Conservation (phyloP, 371 early-diverging fungal genomes). For the Apophysomyces trapeziformis region DNA sequence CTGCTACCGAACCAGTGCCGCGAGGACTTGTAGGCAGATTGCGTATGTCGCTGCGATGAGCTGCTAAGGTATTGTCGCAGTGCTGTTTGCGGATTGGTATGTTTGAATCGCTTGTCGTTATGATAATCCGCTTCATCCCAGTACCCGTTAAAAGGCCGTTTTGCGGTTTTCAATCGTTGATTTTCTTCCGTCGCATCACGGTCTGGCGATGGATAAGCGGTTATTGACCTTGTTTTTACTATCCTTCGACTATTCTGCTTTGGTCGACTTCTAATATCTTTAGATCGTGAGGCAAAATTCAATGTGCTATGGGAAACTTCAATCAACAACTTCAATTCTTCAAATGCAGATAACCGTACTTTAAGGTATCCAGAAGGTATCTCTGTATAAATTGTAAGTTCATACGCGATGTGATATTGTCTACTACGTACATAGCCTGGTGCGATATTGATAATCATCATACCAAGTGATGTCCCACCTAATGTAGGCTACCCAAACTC, state of each 20-base stretch:
- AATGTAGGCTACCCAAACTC: slow-evolving; percentile 52
- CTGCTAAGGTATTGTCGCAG: not conserved
- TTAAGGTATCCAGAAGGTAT: slow-evolving; percentile 53
- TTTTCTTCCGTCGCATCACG: not conserved
- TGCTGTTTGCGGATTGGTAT: not conserved
- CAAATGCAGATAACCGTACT: slow-evolving; percentile 22
- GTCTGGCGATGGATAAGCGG: not conserved
- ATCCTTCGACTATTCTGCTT: slow-evolving; percentile 10
- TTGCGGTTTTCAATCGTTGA: not conserved
- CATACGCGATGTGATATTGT: slow-evolving; percentile 2
- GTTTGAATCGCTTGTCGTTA: not conserved
- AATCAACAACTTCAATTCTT: not conserved
- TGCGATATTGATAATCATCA: slow-evolving; percentile 70
- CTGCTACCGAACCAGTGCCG: not conserved
- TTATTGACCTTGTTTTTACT: not conserved
- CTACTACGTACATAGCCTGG: slow-evolving; percentile 49
- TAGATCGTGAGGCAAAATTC: slow-evolving; percentile 72
- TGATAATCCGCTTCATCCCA: not conserved
- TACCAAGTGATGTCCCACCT: slow-evolving; percentile 61
- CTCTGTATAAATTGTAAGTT: slow-evolving; percentile 11
- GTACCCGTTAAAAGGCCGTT: not conserved
- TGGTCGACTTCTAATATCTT: slow-evolving; percentile 61
- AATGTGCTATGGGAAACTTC: slow-evolving; percentile 49
- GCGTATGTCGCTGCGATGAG: not conserved
- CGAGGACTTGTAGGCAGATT: not conserved